Percentiles rank a stretch among this genome's conserved stretches.
Evolutionary conservation across 352 stramenopile species (phyloP).

Genomic region (Peronospora belbahrii): DNA sequence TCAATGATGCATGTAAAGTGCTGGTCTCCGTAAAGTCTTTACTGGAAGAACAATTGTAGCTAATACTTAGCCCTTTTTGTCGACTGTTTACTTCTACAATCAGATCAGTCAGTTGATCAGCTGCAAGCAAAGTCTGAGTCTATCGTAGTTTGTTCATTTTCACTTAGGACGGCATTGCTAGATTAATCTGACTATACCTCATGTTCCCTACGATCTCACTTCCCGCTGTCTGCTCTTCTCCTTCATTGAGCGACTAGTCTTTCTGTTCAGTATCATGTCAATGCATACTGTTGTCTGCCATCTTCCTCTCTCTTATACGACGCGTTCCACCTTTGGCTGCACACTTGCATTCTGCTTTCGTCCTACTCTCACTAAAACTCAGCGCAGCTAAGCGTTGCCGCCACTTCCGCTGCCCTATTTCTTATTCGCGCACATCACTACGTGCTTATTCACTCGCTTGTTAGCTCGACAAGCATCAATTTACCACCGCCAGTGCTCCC

Average conservation of each 20-base stretch:
- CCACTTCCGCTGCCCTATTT: background rate
- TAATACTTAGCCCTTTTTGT: background rate
- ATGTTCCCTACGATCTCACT: slow-evolving; percentile 20
- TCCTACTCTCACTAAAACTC: background rate
- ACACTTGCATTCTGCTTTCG: background rate
- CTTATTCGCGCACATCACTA: background rate
- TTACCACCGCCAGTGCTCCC: background rate
- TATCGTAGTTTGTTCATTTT: slow-evolving; percentile 13
- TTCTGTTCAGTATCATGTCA: background rate
- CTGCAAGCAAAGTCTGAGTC: background rate
- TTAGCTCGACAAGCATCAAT: background rate
- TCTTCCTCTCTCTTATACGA: background rate
- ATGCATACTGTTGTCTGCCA: background rate
- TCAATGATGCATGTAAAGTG: no score
- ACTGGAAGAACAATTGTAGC: background rate
- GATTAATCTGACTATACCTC: slow-evolving; percentile 1
- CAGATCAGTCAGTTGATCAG: slow-evolving; percentile 12
- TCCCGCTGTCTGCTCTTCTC: background rate
- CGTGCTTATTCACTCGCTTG: background rate
- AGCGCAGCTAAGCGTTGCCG: background rate
- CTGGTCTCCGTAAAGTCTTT: background rate
- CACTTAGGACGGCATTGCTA: slow-evolving; percentile 24
- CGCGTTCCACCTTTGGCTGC: background rate
- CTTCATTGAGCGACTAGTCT: background rate
- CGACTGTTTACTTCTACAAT: no score